Evolutionary conservation across 176 grass and related monocot genomes (phyloP).

Genomic region (Phyllostachys edulis): DNA sequence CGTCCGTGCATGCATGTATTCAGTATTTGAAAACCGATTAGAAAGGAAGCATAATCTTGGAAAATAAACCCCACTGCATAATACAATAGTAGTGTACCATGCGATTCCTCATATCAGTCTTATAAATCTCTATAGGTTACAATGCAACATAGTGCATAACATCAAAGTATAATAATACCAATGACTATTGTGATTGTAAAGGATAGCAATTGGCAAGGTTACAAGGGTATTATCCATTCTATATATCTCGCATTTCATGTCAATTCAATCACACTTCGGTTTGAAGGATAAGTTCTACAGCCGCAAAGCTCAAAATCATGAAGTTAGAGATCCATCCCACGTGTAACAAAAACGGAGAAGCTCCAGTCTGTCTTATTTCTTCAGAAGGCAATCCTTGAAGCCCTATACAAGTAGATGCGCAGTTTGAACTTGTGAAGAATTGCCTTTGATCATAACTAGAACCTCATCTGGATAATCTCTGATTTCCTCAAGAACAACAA

Average conservation of each 20-base stretch:
- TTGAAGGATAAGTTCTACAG: slow-evolving; percentile 39
- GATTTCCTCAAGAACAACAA: slow-evolving; percentile 63
- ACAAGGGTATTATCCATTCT: not conserved
- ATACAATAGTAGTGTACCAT: too few species aligned
- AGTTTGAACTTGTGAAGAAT: slow-evolving; percentile 61
- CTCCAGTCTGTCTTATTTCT: not conserved
- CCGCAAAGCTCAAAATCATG: slow-evolving; percentile 62
- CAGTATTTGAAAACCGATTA: too few species aligned
- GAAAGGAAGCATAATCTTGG: too few species aligned
- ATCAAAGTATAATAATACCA: slow-evolving; percentile 10
- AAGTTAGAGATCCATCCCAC: slow-evolving; percentile 43
- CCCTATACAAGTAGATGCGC: slow-evolving; percentile 79
- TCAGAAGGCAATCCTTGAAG: slow-evolving; percentile 83
- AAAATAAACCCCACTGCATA: too few species aligned
- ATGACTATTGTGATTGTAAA: not conserved
- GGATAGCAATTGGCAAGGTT: not conserved
- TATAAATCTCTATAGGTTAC: too few species aligned
- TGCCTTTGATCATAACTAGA: slow-evolving; percentile 69
- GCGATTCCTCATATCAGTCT: too few species aligned
- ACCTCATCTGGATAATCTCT: slow-evolving; percentile 46
- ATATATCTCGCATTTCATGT: not conserved
- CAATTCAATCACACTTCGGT: not conserved
- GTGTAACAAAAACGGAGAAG: not conserved
- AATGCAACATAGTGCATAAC: not conserved
- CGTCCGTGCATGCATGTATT: too few species aligned